phyloP scores from a whole-genome alignment of 1,139 yeast genomes.

The Debaryomyces sp. region DNA sequence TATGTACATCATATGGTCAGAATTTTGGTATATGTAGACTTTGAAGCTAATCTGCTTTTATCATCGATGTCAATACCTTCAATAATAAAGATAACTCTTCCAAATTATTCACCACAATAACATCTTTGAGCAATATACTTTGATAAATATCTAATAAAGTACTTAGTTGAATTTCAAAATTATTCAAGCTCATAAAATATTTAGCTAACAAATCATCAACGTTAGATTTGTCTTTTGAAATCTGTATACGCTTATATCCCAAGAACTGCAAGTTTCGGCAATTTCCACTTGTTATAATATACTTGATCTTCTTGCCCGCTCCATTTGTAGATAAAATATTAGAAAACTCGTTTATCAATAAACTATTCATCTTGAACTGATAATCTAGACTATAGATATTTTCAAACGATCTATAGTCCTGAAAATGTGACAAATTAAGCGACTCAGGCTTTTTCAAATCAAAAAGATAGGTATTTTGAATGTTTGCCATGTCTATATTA shows the following conservation, averaged over 20 bases:
- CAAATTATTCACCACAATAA: background rate
- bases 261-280: background rate
- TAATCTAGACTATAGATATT: background rate
- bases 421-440: slow-evolving; percentile 1
- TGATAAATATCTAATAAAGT: slow-evolving; percentile 1
- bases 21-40: no score
- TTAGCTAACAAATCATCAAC: background rate
- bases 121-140: background rate
- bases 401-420: background rate
- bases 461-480: background rate
- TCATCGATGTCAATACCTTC: slow-evolving; percentile 3
- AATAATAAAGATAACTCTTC: background rate
- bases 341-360: background rate
- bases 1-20: background rate
- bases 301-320: background rate
- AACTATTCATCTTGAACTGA: background rate
- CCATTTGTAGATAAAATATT: background rate
- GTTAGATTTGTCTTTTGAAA: background rate
- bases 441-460: background rate
- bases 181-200: background rate
- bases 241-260: background rate
- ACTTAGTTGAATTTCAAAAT: background rate
- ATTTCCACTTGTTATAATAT: background rate
- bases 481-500: background rate
- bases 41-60: background rate